These are phyloP conservation scores for Acacia concinna DNA, from an alignment of 331 rosid species.

Conservation along the genomic window DNA sequence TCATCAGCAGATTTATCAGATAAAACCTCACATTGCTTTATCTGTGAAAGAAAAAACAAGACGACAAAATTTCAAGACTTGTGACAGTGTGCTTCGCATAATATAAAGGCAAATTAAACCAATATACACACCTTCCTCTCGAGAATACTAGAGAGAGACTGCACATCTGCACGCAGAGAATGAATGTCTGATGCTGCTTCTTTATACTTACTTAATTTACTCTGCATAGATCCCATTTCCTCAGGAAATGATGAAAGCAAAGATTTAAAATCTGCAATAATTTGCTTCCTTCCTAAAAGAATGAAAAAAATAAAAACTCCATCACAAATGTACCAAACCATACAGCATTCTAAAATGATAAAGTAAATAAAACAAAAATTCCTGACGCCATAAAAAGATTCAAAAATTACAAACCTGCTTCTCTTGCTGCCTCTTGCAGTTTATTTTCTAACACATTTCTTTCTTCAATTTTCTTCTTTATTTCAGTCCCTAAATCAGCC, in stretches of 20 bases:
- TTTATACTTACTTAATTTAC: slow-evolving; percentile 69
- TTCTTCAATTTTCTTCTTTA: slow-evolving; percentile 67
- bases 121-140: slow-evolving; percentile 77
- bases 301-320: slow-evolving; percentile 27
- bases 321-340: slow-evolving; percentile 29
- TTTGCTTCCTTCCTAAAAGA: slow-evolving; percentile 81
- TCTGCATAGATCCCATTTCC: slow-evolving; percentile 90
- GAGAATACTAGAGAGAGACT: slow-evolving; percentile 69
- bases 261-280: slow-evolving; percentile 79
- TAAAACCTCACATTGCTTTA: slow-evolving; percentile 65
- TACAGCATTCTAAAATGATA: slow-evolving; percentile 1
- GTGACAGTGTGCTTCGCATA: slow-evolving; percentile 24
- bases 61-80: slow-evolving; percentile 20
- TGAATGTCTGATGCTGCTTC: slow-evolving; percentile 87
- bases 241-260: slow-evolving; percentile 93
- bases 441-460: slow-evolving; percentile 58
- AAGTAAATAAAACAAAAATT: neutral
- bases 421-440: slow-evolving; percentile 76
- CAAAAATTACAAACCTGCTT: slow-evolving; percentile 55
- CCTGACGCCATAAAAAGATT: neutral
- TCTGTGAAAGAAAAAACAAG: slow-evolving; percentile 42
- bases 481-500: slow-evolving; percentile 57
- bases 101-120: slow-evolving; percentile 11
- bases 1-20: slow-evolving; percentile 59
- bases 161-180: slow-evolving; percentile 81